Percentiles rank a stretch among this genome's conserved stretches.
Evolutionary conservation across 768 basidiomycete genomes (phyloP).

Genomic region (Trametopsis cervina): DNA sequence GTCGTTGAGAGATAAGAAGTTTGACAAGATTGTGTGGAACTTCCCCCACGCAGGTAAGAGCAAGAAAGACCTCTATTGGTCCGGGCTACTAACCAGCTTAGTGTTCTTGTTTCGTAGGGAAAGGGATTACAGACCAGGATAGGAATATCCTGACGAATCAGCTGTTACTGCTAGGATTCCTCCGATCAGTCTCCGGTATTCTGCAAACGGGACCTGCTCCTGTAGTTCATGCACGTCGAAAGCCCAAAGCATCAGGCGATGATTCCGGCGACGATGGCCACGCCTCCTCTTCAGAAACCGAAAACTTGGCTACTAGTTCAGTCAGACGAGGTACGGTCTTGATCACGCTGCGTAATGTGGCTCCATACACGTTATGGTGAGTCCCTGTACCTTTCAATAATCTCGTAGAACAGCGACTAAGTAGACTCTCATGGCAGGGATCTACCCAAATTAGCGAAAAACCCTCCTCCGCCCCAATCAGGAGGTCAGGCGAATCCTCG

Average conservation of each 20-base stretch:
- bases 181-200: constrained; percentile 62
- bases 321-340: constrained; percentile 64
- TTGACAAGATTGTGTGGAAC: constrained; percentile 88
- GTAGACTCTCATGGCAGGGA: constrained; percentile 42
- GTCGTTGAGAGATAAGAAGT: constrained; percentile 51
- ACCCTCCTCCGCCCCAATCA: constrained; percentile 48
- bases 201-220: constrained; percentile 55
- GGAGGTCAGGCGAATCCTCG: constrained; percentile 51
- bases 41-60: constrained; percentile 89
- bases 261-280: constrained; percentile 34
- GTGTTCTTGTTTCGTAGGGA: constrained; percentile 39
- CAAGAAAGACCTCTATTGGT: neutral
- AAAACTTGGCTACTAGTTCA: constrained; percentile 17
- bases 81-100: constrained; percentile 4
- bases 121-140: constrained; percentile 89
- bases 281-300: constrained; percentile 29
- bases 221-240: constrained; percentile 30
- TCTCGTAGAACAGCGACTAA: neutral
- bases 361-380: constrained; percentile 85
- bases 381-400: constrained; percentile 13
- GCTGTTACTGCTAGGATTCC: constrained; percentile 70
- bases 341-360: constrained; percentile 78
- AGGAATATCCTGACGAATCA: constrained; percentile 92
- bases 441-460: constrained; percentile 67
- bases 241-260: constrained; percentile 30